Evolutionary conservation across 1,284 basidiomycete species (phyloP).

Genomic region (Fomitopsis palustris): DNA sequence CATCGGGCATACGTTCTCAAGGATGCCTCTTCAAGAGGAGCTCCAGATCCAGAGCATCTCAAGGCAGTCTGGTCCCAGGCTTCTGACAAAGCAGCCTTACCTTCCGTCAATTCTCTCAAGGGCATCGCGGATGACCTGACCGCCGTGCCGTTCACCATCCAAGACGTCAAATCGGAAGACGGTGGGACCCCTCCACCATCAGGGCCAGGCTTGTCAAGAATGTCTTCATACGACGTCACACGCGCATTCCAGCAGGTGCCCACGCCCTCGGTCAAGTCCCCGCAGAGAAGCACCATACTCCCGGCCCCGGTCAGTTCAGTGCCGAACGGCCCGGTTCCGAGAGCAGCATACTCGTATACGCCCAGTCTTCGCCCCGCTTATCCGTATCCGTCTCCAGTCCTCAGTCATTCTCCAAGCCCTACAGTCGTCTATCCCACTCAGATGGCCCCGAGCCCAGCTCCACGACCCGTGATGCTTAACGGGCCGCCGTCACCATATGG

Average conservation of each 20-base stretch:
- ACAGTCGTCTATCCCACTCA: constrained; percentile 58
- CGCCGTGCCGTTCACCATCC: constrained; percentile 69
- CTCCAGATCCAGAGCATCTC: constrained; percentile 73
- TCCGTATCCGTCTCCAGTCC: constrained; percentile 61
- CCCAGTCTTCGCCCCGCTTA: constrained; percentile 52
- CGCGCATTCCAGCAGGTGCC: constrained; percentile 82
- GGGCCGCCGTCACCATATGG: constrained; percentile 56
- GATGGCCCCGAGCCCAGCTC: constrained; percentile 57
- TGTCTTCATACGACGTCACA: constrained; percentile 77
- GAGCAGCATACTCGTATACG: constrained; percentile 33
- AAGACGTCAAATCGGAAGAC: constrained; percentile 79
- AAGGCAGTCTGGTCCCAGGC: constrained; percentile 83
- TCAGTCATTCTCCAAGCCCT: constrained; percentile 64
- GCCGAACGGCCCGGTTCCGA: constrained; percentile 34
- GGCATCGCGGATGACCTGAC: constrained; percentile 76
- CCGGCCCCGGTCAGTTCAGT: constrained; percentile 40
- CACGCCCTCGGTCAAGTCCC: constrained; percentile 40
- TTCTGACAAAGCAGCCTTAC: constrained; percentile 57
- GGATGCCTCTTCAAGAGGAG: constrained; percentile 54
- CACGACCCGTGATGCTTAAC: constrained; percentile 55
- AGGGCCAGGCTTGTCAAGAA: constrained; percentile 52
- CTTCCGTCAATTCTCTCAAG: constrained; percentile 73
- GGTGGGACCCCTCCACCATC: constrained; percentile 75
- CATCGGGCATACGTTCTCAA: constrained; percentile 55
- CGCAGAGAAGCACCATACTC: constrained; percentile 42